These are phyloP conservation scores for Gillenia trifoliata DNA, from an alignment of 306 rosid species.

Conservation along the genomic window DNA sequence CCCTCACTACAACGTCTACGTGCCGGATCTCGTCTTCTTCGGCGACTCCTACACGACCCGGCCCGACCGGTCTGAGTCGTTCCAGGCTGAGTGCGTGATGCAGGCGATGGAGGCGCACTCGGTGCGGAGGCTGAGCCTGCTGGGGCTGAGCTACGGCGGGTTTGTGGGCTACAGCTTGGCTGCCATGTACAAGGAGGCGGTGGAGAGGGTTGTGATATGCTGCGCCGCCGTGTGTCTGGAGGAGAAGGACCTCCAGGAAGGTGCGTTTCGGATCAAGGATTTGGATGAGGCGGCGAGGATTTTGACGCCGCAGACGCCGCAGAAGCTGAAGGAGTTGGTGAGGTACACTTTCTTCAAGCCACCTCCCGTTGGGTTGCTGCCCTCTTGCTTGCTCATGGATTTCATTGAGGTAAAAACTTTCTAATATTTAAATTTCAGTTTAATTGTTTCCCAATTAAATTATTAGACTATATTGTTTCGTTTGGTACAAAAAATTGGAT, in stretches of 20 bases:
- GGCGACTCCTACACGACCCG: constrained; percentile 62
- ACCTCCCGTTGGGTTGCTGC: constrained; percentile 32
- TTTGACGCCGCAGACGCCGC: constrained; percentile 67
- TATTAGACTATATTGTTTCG: no score
- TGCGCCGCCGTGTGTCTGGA: constrained; percentile 75
- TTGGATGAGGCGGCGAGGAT: constrained; percentile 61
- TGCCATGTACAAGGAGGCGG: constrained; percentile 38
- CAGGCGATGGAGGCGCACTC: constrained; percentile 57
- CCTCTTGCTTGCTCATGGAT: constrained; percentile 68
- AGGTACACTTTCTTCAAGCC: constrained; percentile 44
- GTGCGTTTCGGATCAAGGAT: constrained; percentile 48
- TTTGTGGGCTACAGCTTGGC: constrained; percentile 69
- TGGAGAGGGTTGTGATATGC: constrained; percentile 80
- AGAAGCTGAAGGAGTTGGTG: constrained; percentile 45
- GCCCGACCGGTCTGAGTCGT: constrained; percentile 53
- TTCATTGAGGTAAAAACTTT: constrained; percentile 52
- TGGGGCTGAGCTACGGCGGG: constrained; percentile 87
- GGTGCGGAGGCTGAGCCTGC: constrained; percentile 43
- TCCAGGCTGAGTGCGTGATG: constrained; percentile 82
- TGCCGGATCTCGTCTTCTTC: constrained; percentile 82
- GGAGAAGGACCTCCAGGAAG: constrained; percentile 64
- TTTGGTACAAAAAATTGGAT: no score
- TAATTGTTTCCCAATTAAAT: not conserved
- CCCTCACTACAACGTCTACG: constrained; percentile 58
- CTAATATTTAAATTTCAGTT: not conserved